Percentiles rank a stretch among this genome's conserved stretches.
Evolutionary conservation across 2,329 filamentous ascomycete species (phyloP).

Genomic region (Scytalidium sp.): DNA sequence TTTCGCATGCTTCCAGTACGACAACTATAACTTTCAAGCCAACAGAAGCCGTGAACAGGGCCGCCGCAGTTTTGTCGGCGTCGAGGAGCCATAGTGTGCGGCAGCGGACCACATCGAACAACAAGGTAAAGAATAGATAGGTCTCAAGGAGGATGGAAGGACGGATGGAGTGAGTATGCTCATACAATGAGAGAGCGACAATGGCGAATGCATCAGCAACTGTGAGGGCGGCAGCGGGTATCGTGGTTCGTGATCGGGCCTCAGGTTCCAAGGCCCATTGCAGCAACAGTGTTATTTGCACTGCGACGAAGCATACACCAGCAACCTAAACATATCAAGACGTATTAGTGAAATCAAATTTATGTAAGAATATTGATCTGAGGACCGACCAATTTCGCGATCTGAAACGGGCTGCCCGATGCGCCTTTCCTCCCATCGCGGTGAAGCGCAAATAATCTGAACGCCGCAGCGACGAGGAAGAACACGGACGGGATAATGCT

Average conservation of each 20-base stretch:
- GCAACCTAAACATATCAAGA: neutral
- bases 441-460: neutral
- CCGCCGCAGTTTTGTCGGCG: slow-evolving; percentile 19
- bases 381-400: slow-evolving; percentile 1
- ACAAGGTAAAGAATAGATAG: slow-evolving; percentile 38
- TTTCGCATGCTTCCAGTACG: slow-evolving; percentile 33
- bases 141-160: slow-evolving; percentile 40
- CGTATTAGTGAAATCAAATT: neutral
- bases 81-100: slow-evolving; percentile 41
- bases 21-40: slow-evolving; percentile 29
- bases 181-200: slow-evolving; percentile 28
- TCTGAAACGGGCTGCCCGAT: neutral
- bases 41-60: slow-evolving; percentile 24
- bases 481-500: slow-evolving; percentile 5
- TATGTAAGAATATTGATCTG: too few relatives aligned
- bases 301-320: neutral
- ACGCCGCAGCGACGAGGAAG: neutral
- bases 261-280: slow-evolving; percentile 24
- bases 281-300: slow-evolving; percentile 8
- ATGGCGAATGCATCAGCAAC: slow-evolving; percentile 28
- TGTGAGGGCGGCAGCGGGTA: slow-evolving; percentile 27
- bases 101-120: slow-evolving; percentile 40
- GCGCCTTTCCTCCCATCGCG: neutral
- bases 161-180: slow-evolving; percentile 33
- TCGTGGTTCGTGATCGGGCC: slow-evolving; percentile 16